Conservation (phyloP, 164 flowering plant species). For the Sedum album region DNA sequence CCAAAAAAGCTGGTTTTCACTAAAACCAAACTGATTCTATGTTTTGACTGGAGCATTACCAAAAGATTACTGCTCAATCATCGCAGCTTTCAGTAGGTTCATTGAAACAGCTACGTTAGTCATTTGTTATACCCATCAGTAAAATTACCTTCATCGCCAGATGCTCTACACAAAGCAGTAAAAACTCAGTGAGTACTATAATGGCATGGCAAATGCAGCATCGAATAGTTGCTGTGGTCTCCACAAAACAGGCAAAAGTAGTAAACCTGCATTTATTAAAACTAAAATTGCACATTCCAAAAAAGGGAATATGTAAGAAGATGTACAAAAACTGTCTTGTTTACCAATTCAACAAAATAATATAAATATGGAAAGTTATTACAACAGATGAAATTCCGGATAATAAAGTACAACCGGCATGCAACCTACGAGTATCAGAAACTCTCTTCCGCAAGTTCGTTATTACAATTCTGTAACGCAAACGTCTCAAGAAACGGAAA, state of each 20-base stretch:
- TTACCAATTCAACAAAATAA: too few relatives aligned
- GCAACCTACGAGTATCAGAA: too few relatives aligned
- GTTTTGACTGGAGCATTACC: constrained; percentile 27
- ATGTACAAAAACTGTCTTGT: too few relatives aligned
- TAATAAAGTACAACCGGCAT: too few relatives aligned
- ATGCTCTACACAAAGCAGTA: neutral
- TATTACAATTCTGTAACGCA: too few relatives aligned
- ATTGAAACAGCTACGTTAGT: neutral
- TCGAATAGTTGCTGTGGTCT: neutral
- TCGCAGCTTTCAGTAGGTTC: neutral
- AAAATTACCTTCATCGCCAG: neutral
- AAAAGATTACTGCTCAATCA: neutral
- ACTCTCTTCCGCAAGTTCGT: too few relatives aligned
- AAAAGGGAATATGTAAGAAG: too few relatives aligned
- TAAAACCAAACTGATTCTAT: constrained; percentile 37
- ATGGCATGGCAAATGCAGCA: neutral
- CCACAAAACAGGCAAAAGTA: neutral
- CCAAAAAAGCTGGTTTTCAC: constrained; percentile 49
- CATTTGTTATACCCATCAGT: neutral
- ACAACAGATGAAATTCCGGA: too few relatives aligned
- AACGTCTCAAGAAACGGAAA: too few relatives aligned
- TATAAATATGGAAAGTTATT: too few relatives aligned
- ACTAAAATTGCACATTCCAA: too few relatives aligned
- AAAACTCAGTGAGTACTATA: neutral
- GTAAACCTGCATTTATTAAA: too few relatives aligned